Evolutionary conservation across 2,329 filamentous ascomycete species (phyloP).

Genomic region (Calonectria multiphialidica): DNA sequence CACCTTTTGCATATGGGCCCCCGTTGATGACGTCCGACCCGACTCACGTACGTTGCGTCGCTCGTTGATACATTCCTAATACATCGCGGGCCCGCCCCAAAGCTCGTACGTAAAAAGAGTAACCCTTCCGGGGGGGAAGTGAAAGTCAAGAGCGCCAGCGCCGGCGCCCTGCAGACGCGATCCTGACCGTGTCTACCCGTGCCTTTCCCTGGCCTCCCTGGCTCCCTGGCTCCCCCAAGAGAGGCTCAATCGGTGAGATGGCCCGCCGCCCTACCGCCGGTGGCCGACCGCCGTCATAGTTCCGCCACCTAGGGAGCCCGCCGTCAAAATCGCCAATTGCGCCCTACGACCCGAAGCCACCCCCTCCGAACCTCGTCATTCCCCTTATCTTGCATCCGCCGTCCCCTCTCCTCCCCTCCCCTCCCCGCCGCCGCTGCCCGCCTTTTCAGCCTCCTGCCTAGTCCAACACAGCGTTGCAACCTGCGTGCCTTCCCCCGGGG

Average conservation of each 20-base stretch:
- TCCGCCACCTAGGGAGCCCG: slow-evolving; percentile 14
- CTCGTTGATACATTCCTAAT: background rate
- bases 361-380: background rate
- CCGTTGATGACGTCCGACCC: background rate
- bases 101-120: background rate
- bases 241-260: background rate
- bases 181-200: slow-evolving; percentile 5
- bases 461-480: background rate
- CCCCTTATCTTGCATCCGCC: background rate
- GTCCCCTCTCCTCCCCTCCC: background rate
- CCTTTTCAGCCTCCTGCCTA: slow-evolving; percentile 8
- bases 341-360: slow-evolving; percentile 8
- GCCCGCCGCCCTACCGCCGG: background rate
- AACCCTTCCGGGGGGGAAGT: too few species aligned
- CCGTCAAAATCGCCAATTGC: slow-evolving; percentile 14
- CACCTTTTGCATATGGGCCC: background rate
- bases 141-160: too few species aligned
- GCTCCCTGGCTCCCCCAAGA: background rate
- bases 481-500: background rate
- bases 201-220: background rate
- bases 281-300: slow-evolving; percentile 6
- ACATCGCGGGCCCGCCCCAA: background rate
- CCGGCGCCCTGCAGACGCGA: background rate
- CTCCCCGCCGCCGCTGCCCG: background rate
- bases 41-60: background rate